phyloP scores from a whole-genome alignment of 768 basidiomycete genomes.

The Boletellus ananas region DNA sequence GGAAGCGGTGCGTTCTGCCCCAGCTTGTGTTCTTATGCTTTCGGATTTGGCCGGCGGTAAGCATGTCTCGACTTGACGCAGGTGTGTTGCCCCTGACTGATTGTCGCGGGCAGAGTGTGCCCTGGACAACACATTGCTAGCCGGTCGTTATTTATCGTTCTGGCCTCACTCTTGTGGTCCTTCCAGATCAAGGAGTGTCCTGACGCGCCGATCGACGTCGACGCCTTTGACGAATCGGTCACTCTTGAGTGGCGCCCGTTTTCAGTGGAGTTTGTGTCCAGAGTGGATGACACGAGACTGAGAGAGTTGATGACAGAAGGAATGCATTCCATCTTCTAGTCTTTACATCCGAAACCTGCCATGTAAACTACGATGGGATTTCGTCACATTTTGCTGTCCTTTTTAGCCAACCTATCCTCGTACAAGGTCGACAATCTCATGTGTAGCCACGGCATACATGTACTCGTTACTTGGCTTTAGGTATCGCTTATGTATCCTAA shows the following conservation, averaged over 20 bases:
- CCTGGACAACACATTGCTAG: slow-evolving; percentile 50
- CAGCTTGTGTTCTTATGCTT: background rate
- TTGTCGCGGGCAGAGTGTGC: slow-evolving; percentile 41
- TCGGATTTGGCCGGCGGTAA: slow-evolving; percentile 2
- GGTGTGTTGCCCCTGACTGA: background rate
- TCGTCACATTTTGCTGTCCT: background rate
- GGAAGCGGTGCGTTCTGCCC: background rate
- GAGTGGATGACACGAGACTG: slow-evolving; percentile 19
- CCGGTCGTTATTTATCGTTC: slow-evolving; percentile 54
- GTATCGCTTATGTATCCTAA: too few species aligned
- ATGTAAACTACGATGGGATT: background rate
- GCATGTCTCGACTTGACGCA: background rate
- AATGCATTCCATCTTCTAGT: background rate
- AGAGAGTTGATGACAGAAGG: slow-evolving; percentile 3
- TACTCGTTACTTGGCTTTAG: too few species aligned
- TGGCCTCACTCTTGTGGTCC: slow-evolving; percentile 57
- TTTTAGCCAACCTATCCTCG: too few species aligned
- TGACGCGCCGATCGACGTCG: slow-evolving; percentile 48
- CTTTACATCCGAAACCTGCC: background rate
- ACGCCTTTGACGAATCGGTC: slow-evolving; percentile 55
- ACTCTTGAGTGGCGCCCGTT: slow-evolving; percentile 59
- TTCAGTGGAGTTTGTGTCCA: slow-evolving; percentile 48
- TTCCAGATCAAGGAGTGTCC: slow-evolving; percentile 49
- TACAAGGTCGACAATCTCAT: too few species aligned
- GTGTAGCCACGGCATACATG: too few species aligned